These are phyloP conservation scores for Pholiota microspora DNA, from an alignment of 768 basidiomycete species.

Conservation along the genomic window DNA sequence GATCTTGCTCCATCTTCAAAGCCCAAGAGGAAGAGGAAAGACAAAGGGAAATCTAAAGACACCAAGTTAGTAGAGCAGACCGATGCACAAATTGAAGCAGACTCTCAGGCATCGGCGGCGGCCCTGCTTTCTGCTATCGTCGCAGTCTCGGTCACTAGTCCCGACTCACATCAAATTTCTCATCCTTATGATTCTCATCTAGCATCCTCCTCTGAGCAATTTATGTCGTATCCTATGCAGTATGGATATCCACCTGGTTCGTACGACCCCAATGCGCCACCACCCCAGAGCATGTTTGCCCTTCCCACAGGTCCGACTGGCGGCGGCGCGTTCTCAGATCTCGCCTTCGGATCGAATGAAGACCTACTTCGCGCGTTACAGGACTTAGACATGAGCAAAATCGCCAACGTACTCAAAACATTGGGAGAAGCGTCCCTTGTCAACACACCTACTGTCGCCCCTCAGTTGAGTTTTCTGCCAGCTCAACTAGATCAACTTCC, in stretches of 20 bases:
- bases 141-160: conserved; percentile 58
- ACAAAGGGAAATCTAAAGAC: conserved; percentile 33
- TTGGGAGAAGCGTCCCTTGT: conserved; percentile 57
- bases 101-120: conserved; percentile 47
- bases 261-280: conserved; percentile 19
- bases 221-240: conserved; percentile 27
- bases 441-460: conserved; percentile 29
- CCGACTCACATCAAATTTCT: conserved; percentile 22
- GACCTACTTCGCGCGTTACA: conserved; percentile 73
- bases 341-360: conserved; percentile 58
- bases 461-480: conserved; percentile 21
- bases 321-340: conserved; percentile 30
- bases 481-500: conserved; percentile 20
- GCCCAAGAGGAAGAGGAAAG: conserved; percentile 26
- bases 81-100: conserved; percentile 30
- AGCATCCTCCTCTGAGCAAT: conserved; percentile 25
- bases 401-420: conserved; percentile 63
- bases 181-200: conserved; percentile 20
- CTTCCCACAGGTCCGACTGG: conserved; percentile 14
- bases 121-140: conserved; percentile 66
- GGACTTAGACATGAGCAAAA: conserved; percentile 69
- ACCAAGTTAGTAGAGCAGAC: conserved; percentile 20
- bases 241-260: conserved; percentile 23
- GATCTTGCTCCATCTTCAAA: conserved; percentile 8
- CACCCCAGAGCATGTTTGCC: conserved; percentile 14